Conservation (phyloP, 2,329 filamentous ascomycete genomes). For the Paraphaeosphaeria minitans region DNA sequence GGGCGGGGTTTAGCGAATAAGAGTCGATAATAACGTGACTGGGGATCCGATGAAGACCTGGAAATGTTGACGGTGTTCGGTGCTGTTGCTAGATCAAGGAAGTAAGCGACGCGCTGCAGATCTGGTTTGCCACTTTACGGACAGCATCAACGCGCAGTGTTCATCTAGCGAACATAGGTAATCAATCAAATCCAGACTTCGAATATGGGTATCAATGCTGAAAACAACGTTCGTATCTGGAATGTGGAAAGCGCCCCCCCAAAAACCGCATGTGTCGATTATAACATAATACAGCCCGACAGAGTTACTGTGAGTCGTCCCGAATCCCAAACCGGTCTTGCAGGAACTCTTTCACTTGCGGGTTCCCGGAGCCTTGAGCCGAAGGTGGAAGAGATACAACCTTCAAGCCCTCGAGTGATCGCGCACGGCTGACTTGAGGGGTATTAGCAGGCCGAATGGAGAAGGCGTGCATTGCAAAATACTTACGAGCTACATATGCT, state of each 20-base stretch:
- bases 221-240: background rate
- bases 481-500: conserved; percentile 62
- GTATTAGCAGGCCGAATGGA: background rate
- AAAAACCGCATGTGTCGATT: background rate
- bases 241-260: background rate
- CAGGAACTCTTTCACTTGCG: conserved; percentile 44
- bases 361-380: conserved; percentile 33
- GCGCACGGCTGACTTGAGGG: conserved; percentile 58
- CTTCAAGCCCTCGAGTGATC: conserved; percentile 56
- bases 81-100: background rate
- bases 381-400: conserved; percentile 39
- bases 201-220: conserved; percentile 3
- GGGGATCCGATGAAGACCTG: background rate
- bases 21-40: background rate
- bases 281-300: background rate
- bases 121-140: background rate
- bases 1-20: background rate
- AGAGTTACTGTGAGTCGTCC: conserved; percentile 19
- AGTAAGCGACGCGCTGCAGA: background rate
- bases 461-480: background rate
- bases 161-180: background rate
- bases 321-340: conserved; percentile 30
- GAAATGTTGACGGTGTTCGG: background rate
- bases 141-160: background rate
- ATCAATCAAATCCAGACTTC: background rate